Evolutionary conservation across 2,329 filamentous ascomycete genomes (phyloP).

Genomic region (Fusarium continuum): DNA sequence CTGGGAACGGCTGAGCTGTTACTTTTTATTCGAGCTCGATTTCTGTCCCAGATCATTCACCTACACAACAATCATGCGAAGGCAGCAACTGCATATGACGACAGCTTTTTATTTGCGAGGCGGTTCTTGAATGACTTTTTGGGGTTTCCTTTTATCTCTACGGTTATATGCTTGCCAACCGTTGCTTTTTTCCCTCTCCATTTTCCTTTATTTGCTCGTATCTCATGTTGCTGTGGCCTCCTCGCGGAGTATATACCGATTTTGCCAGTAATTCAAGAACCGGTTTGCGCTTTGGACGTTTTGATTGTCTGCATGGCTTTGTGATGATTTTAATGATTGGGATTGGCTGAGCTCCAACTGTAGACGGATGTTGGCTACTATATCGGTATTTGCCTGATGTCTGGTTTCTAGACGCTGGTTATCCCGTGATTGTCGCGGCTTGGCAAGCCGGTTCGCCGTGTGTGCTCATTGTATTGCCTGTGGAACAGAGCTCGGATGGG

Average conservation of each 20-base stretch:
- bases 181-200: slow-evolving; percentile 30
- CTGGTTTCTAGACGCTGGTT: not conserved
- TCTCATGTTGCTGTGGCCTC: slow-evolving; percentile 35
- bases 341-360: not conserved
- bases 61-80: slow-evolving; percentile 21
- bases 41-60: slow-evolving; percentile 20
- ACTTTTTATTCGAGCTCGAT: slow-evolving; percentile 11
- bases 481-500: not conserved
- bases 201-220: slow-evolving; percentile 37
- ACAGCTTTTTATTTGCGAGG: slow-evolving; percentile 41
- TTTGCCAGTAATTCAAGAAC: slow-evolving; percentile 45
- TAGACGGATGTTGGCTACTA: not conserved
- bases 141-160: slow-evolving; percentile 41
- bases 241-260: slow-evolving; percentile 44
- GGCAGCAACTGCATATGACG: slow-evolving; percentile 42
- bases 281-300: slow-evolving; percentile 25
- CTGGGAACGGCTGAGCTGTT: slow-evolving; percentile 24
- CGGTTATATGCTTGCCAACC: slow-evolving; percentile 29
- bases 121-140: slow-evolving; percentile 45
- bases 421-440: not conserved
- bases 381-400: not conserved
- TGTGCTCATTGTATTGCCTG: not conserved
- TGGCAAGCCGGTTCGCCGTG: not conserved
- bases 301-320: slow-evolving; percentile 12
- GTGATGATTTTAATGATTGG: not conserved